phyloP scores from a whole-genome alignment of 352 stramenopile species.

The Phytopythium aichiense region DNA sequence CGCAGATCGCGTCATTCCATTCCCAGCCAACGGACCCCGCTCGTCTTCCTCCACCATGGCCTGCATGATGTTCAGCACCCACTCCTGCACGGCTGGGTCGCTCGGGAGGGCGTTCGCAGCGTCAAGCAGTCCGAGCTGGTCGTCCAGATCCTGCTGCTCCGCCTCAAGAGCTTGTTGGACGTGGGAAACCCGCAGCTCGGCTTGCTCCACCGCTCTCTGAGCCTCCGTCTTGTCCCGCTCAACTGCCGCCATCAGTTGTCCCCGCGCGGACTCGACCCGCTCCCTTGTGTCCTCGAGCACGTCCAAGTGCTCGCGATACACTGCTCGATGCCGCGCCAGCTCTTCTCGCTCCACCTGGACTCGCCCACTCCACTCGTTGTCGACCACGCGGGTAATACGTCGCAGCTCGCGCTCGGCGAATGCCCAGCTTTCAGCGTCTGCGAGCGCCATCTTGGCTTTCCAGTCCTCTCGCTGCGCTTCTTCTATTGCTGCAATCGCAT shows the following conservation, averaged over 20 bases:
- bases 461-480: constrained; percentile 12
- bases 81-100: constrained; percentile 27
- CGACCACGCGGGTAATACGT: constrained; percentile 11
- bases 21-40: background rate
- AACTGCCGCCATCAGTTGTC: constrained; percentile 12
- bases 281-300: constrained; percentile 19
- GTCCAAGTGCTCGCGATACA: constrained; percentile 15
- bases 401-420: constrained; percentile 23
- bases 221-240: constrained; percentile 9
- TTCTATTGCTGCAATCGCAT: constrained; percentile 14
- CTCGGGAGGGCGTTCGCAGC: constrained; percentile 25
- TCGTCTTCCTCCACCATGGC: constrained; percentile 16
- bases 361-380: constrained; percentile 24
- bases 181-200: constrained; percentile 2
- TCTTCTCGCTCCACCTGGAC: constrained; percentile 11
- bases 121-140: constrained; percentile 29
- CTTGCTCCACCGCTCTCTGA: constrained; percentile 16
- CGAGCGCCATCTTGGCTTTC: constrained; percentile 28
- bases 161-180: constrained; percentile 10
- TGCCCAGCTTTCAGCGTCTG: constrained; percentile 29
- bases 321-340: constrained; percentile 14
- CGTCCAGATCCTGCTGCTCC: constrained; percentile 20
- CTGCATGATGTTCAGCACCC: constrained; percentile 19
- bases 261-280: constrained; percentile 13
- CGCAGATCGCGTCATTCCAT: background rate